Evolutionary conservation across 2,329 filamentous ascomycete species (phyloP), one percentile per base, ranked within the genome.

Genomic region (Colletotrichum eleusines): DNA sequence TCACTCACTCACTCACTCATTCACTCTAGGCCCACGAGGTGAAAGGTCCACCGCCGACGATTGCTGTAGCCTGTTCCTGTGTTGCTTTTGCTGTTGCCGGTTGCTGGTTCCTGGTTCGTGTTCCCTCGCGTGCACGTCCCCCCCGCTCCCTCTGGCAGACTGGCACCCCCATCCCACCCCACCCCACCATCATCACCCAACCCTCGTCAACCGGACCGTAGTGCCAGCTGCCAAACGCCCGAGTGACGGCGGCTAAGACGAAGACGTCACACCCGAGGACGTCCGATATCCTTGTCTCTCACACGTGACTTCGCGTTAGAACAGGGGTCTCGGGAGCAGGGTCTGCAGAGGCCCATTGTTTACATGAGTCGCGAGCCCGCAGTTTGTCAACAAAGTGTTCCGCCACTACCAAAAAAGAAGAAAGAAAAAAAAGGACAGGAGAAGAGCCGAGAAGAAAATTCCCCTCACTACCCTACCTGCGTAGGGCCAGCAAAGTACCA

Each of bases 301-400:
- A 3, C 70, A 72, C 70, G 68, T 72, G 70, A 72, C 31, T 63
- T 72, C 70, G 70, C 70, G 70, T 42, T 26, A 20, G 16, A 54
- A 42, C 67, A 57, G 50, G 67, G 70, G 23, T 57, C 26, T 57
- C 20, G 28, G 35, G 23, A 31, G 48, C 64, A 59, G 57, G 62
- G 62, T 62, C 58, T 66, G 64, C 68, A 68, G 31, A 51, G 64
- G 63, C 68, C 63, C 26, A 66, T 63, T 72, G 62, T 72, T 72
- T 63, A 72, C 70, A 72, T 66, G 70, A 66, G 57, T 72, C 70
- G 70, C 70, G 70, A 59, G 42, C 26, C 55, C 54, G 62, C 58
- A 51, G 8, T 63, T 70, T 71, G 70, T 72, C 66, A 71, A 72
- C 70, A 71, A 70, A 55, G 53, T 61, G 31, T 54, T n/a, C 58